Conservation (phyloP, 176 grass and related monocot species). For the Carex cristatella region DNA sequence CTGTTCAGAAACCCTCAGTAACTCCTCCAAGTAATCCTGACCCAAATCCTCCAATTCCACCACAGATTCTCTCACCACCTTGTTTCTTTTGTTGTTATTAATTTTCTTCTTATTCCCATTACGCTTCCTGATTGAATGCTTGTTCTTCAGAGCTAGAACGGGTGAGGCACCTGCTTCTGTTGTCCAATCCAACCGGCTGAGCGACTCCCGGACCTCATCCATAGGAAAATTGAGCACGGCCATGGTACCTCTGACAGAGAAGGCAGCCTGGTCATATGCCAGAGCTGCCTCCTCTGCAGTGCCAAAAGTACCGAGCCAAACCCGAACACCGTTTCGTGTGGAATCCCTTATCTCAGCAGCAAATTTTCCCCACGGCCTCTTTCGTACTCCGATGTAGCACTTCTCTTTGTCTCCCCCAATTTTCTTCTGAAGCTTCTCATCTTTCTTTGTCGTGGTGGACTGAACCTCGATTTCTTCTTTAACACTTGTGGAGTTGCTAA, state of each 20-base stretch:
- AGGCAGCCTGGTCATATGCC: constrained; percentile 85
- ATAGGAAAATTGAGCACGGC: constrained; percentile 78
- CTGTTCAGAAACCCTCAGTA: constrained; percentile 48
- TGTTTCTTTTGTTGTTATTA: not conserved
- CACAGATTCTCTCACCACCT: constrained; percentile 10
- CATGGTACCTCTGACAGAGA: constrained; percentile 60
- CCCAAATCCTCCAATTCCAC: constrained; percentile 75
- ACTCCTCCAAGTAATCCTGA: constrained; percentile 67
- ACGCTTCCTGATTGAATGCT: constrained; percentile 55
- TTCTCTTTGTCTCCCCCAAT: not conserved
- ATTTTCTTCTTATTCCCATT: constrained; percentile 35
- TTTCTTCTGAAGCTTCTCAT: not conserved
- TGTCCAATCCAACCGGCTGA: constrained; percentile 42
- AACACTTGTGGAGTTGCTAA: not conserved
- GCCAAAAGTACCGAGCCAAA: constrained; percentile 83
- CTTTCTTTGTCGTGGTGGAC: not conserved
- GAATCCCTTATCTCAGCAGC: constrained; percentile 87
- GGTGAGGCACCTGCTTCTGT: constrained; percentile 23
- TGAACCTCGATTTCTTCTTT: not conserved
- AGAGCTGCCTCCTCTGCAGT: constrained; percentile 63
- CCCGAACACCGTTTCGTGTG: constrained; percentile 57
- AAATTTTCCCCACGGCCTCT: constrained; percentile 89
- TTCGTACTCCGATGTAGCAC: constrained; percentile 71
- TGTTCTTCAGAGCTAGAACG: constrained; percentile 57
- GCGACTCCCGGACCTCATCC: constrained; percentile 60